Evolutionary conservation across 306 rosid genomes (phyloP).

Genomic region (Sechiopsis laciniata): DNA sequence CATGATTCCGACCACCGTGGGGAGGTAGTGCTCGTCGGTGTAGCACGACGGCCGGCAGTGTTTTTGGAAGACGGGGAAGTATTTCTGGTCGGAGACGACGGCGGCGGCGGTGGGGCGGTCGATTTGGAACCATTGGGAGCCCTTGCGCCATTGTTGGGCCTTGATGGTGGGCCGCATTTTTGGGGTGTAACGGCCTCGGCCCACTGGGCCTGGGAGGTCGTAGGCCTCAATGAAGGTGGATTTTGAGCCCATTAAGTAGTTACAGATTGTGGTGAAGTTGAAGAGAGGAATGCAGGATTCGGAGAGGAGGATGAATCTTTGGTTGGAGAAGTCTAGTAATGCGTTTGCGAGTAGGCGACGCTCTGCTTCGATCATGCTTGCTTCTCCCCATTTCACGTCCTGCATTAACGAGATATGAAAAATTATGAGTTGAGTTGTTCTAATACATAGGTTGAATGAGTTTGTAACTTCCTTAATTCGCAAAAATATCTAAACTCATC

Average conservation of each 20-base stretch:
- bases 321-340: conserved; percentile 52
- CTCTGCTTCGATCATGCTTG: conserved; percentile 73
- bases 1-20: conserved; percentile 45
- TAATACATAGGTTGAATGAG: too few relatives aligned
- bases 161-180: conserved; percentile 46
- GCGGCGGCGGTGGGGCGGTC: conserved; percentile 48
- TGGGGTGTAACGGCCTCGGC: conserved; percentile 55
- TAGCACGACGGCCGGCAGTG: conserved; percentile 46
- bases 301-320: conserved; percentile 70
- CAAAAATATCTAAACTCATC: too few relatives aligned
- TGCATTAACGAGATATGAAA: conserved; percentile 17
- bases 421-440: too few relatives aligned
- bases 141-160: conserved; percentile 68
- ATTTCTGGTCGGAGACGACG: conserved; percentile 42
- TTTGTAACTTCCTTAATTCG: too few relatives aligned
- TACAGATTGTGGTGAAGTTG: conserved; percentile 61
- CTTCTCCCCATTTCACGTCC: conserved; percentile 76
- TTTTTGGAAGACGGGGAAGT: conserved; percentile 40
- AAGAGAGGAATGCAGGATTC: conserved; percentile 86
- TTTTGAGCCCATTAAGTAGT: conserved; percentile 43
- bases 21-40: conserved; percentile 77
- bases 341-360: conserved; percentile 67
- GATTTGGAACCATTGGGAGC: conserved; percentile 88
- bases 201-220: conserved; percentile 38
- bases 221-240: conserved; percentile 53